phyloP scores from a whole-genome alignment of 2,329 filamentous ascomycete genomes.

The Nemania sp. region DNA sequence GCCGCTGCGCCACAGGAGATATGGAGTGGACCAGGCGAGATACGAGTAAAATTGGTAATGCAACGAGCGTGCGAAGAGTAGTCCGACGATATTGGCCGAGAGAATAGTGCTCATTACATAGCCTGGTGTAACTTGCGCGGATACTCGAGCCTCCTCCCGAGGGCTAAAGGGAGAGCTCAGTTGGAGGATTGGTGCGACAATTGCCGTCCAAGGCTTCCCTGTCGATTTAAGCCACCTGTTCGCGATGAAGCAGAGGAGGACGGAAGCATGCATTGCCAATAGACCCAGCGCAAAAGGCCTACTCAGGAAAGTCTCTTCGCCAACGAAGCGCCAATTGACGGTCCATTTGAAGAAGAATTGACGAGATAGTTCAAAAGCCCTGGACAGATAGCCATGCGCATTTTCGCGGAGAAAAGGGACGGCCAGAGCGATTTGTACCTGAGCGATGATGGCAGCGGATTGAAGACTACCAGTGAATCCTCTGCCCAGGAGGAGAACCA shows the following conservation, averaged over 20 bases:
- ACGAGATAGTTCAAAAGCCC: slow-evolving; percentile 88
- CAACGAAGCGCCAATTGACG: slow-evolving; percentile 97
- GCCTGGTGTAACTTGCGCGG: slow-evolving; percentile 64
- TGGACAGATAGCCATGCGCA: slow-evolving; percentile 71
- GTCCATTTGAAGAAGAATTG: slow-evolving; percentile 98
- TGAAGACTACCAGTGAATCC: slow-evolving; percentile 69
- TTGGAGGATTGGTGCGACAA: slow-evolving; percentile 53
- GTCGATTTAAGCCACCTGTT: slow-evolving; percentile 75
- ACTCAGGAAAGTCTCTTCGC: slow-evolving; percentile 77
- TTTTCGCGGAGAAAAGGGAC: slow-evolving; percentile 72
- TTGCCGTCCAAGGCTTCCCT: slow-evolving; percentile 58
- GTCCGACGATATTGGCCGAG: slow-evolving; percentile 75
- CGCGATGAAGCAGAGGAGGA: slow-evolving; percentile 69
- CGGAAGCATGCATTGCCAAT: slow-evolving; percentile 64
- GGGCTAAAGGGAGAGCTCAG: slow-evolving; percentile 51
- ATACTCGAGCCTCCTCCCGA: slow-evolving; percentile 60
- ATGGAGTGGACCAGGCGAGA: slow-evolving; percentile 86
- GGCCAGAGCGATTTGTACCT: slow-evolving; percentile 73
- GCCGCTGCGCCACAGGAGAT: slow-evolving; percentile 79
- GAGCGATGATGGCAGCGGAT: slow-evolving; percentile 71
- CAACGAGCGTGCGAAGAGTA: slow-evolving; percentile 84
- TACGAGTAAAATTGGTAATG: slow-evolving; percentile 97
- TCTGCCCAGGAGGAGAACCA: slow-evolving; percentile 74
- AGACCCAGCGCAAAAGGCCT: slow-evolving; percentile 69
- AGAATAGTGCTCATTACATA: slow-evolving; percentile 80